phyloP scores from a whole-genome alignment of 345 rosid genomes.

The Gossypium longicalyx region DNA sequence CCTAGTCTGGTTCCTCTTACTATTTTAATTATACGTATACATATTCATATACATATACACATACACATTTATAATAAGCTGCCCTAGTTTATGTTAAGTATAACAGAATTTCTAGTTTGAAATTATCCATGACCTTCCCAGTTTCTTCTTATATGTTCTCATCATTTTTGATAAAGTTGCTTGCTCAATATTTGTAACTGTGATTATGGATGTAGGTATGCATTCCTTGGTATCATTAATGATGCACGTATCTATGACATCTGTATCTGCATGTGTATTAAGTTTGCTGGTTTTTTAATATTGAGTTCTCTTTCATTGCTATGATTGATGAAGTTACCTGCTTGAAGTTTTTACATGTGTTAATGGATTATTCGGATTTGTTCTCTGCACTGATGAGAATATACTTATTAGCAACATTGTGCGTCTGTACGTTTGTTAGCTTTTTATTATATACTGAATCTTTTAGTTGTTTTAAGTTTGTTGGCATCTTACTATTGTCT shows the following conservation, averaged over 20 bases:
- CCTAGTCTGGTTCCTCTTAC: too few relatives aligned
- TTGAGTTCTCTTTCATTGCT: background rate
- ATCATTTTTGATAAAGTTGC: background rate
- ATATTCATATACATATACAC: background rate
- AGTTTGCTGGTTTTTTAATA: background rate
- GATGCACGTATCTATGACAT: background rate
- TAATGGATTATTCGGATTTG: background rate
- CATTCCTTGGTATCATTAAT: background rate
- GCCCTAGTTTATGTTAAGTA: background rate
- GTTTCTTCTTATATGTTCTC: background rate
- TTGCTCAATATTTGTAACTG: background rate
- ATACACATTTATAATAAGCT: background rate
- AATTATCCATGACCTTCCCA: background rate
- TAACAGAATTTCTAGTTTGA: background rate
- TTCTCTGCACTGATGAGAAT: background rate
- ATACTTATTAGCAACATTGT: background rate
- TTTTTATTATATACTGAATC: background rate
- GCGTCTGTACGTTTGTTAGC: background rate
- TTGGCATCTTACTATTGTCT: constrained; percentile 18
- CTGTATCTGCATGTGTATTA: constrained; percentile 9
- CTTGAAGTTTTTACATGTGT: background rate
- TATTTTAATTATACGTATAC: background rate
- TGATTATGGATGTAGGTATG: background rate
- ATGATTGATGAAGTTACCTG: background rate
- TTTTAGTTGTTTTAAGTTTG: background rate